Percentiles rank a stretch among this genome's conserved stretches.
Conservation (phyloP, 148 eudicot genomes). For the Cornus kousa region DNA sequence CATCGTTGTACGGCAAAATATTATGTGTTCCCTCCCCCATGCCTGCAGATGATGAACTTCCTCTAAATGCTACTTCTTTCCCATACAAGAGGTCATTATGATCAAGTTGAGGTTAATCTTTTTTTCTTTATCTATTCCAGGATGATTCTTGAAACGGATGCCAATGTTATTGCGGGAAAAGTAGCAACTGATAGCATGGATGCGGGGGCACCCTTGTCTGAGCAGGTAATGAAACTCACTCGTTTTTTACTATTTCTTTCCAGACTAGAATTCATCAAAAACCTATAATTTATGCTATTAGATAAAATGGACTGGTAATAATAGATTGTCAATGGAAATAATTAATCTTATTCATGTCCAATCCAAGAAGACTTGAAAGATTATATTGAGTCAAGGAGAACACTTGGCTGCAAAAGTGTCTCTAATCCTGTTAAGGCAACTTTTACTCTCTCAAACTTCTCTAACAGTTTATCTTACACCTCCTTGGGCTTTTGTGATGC, state of each 20-base stretch:
- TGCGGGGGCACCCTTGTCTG: slow-evolving; percentile 85
- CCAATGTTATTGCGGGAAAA: slow-evolving; percentile 81
- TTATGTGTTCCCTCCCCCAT: not conserved
- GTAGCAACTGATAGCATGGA: slow-evolving; percentile 77
- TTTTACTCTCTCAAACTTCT: not conserved
- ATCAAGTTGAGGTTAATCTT: not conserved
- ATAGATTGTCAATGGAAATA: not conserved
- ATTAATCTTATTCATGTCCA: not conserved
- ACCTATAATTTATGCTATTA: not conserved
- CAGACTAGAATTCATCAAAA: not conserved
- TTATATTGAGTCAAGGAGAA: too few relatives aligned
- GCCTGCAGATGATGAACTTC: not conserved
- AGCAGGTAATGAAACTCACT: slow-evolving; percentile 54
- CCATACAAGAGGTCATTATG: not conserved
- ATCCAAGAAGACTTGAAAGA: not conserved
- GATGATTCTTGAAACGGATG: slow-evolving; percentile 96
- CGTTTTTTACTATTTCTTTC: not conserved
- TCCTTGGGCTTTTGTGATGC: not conserved
- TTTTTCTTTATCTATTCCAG: slow-evolving; percentile 27
- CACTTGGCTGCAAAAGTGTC: too few relatives aligned
- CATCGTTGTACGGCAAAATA: not conserved
- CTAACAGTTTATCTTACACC: not conserved
- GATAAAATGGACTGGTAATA: not conserved
- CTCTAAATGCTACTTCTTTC: not conserved
- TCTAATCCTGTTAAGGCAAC: not conserved